Evolutionary conservation across 768 basidiomycete genomes (phyloP), one percentile per base, ranked within the genome.

Genomic region (Auricularia heimuer): DNA sequence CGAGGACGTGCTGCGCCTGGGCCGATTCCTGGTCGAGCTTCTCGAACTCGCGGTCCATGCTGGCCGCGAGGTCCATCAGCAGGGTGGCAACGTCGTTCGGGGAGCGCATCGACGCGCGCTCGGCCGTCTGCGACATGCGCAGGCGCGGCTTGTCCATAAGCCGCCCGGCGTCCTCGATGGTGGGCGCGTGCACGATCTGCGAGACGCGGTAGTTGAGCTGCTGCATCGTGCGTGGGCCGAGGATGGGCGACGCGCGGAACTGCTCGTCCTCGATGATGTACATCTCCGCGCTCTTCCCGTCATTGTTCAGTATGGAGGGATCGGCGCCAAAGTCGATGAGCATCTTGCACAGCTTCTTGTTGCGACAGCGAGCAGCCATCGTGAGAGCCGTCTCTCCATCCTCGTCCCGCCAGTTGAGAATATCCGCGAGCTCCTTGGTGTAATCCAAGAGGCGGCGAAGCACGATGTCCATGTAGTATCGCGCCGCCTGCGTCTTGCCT

Each of bases 401-500:
- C 73, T 98, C 94, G 73, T 98, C 96, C 74, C 97, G 97, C 74
- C 98, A 98, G 73, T 99, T 99, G 76, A 99, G 94, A 60, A 99
- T 93, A 71, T 99, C 97, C 37, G 94, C 92, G 36, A 99, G 78
- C 75, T 99, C 97, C 71, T 90, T 90, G 0, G 97, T 95, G 77
- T 92, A 99, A 71, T 95, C 94, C 4, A 90, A 82, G 47, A 99
- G 81, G 62, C 96, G 84, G 51, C 80, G 81, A 63, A 99, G 82
- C 47, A 98, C 87, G 0, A 93, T 95, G 75, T 99, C 97, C 93
- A 99, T 94, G 76, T 99, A 99, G 77, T 99, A 99, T 29, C 95
- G 84, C 8, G 96, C 93, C 1, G 97, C 97, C 70, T 98, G 97
- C 0, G 94, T 92, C 78, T 99, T 99, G 63, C 92, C 92, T 76